Evolutionary conservation across 2,329 filamentous ascomycete species (phyloP).

Genomic region (Cladosporium austrohemisphaericum): DNA sequence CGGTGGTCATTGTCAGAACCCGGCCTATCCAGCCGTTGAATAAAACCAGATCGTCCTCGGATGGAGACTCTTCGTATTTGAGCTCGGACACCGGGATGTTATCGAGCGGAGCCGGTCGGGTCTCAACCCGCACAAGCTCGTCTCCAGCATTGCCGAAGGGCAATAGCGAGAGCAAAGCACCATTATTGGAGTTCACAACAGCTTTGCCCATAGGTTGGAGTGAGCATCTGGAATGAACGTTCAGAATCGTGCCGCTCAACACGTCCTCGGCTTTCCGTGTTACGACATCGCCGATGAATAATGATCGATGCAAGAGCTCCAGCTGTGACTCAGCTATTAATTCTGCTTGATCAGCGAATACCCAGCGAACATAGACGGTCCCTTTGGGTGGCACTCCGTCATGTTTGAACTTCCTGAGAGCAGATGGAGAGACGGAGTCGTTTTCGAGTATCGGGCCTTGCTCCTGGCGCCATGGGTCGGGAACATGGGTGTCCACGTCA

Average conservation of each 20-base stretch:
- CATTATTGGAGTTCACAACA: constrained; percentile 10
- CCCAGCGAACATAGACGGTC: constrained; percentile 50
- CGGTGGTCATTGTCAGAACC: constrained; percentile 48
- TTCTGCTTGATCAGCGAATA: constrained; percentile 40
- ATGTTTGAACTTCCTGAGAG: constrained; percentile 39
- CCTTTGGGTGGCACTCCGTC: constrained; percentile 49
- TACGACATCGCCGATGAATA: constrained; percentile 55
- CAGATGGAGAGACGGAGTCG: constrained; percentile 33
- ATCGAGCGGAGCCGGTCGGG: constrained; percentile 20
- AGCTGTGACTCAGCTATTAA: constrained; percentile 43
- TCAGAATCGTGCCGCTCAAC: constrained; percentile 54
- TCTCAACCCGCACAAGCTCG: background rate
- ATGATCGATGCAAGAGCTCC: constrained; percentile 50
- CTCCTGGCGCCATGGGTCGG: constrained; percentile 37
- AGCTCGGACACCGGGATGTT: constrained; percentile 33
- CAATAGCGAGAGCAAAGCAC: constrained; percentile 6
- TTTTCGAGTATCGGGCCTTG: constrained; percentile 30
- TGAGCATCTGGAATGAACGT: constrained; percentile 44
- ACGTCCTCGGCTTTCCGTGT: constrained; percentile 47
- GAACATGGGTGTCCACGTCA: constrained; percentile 45
- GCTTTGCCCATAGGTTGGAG: constrained; percentile 33
- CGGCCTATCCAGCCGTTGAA: constrained; percentile 56
- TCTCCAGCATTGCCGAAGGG: constrained; percentile 8
- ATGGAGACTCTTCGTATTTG: constrained; percentile 33
- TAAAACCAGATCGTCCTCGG: constrained; percentile 51